Conservation (phyloP, 2,329 filamentous ascomycete genomes). For the Cladobotryum mycophilum region DNA sequence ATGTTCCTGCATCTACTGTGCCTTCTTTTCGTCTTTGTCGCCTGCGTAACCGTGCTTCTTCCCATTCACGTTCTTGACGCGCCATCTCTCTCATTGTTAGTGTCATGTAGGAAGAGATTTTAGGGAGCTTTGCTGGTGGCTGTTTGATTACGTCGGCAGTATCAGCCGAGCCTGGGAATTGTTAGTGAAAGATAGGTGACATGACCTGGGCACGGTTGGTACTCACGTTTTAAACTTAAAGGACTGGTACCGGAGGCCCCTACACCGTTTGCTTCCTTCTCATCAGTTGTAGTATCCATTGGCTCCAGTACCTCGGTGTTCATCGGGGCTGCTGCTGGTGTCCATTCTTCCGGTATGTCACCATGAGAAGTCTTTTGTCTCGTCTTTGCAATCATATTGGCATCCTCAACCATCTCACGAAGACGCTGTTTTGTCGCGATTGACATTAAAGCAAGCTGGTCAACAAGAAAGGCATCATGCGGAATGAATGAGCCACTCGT, state of each 20-base stretch:
- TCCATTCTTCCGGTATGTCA: conserved; percentile 68
- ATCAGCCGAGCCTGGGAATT: conserved; percentile 34
- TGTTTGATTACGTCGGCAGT: conserved; percentile 33
- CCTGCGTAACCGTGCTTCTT: conserved; percentile 65
- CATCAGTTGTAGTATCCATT: conserved; percentile 18
- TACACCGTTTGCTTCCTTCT: conserved; percentile 37
- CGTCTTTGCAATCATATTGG: conserved; percentile 61
- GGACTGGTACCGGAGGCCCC: conserved; percentile 49
- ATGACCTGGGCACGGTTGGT: background rate
- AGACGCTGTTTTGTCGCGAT: conserved; percentile 77
- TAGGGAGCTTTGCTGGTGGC: conserved; percentile 38
- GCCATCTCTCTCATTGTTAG: conserved; percentile 56
- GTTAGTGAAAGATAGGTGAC: background rate
- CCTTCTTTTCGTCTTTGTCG: conserved; percentile 58
- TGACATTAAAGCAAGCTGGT: conserved; percentile 77
- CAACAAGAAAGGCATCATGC: conserved; percentile 67
- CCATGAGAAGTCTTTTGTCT: conserved; percentile 77
- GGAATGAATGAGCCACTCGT: conserved; percentile 66
- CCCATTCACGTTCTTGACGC: conserved; percentile 60
- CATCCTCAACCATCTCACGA: conserved; percentile 70
- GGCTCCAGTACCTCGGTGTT: conserved; percentile 34
- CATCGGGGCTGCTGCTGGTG: conserved; percentile 57
- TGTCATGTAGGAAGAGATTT: conserved; percentile 45
- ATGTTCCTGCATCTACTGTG: conserved; percentile 43
- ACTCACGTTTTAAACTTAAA: conserved; percentile 50